Base-by-base conservation (phyloP, 345 rosid species). In the Bruguiera parviflora region DNA sequence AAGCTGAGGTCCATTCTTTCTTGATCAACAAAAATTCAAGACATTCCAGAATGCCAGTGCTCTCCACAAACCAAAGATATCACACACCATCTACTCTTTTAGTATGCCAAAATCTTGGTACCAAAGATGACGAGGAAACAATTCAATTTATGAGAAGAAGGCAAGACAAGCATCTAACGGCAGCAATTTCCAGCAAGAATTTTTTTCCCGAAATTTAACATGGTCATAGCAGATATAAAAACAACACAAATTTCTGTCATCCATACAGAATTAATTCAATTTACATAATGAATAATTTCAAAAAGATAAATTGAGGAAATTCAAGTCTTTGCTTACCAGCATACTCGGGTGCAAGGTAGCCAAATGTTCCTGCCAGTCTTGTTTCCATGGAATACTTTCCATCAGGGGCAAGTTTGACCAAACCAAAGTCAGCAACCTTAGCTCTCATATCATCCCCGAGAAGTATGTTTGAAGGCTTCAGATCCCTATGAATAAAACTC, bases 321-420 rank as follows among this genome's bases (percentile, higher is more conserved):
- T n/a, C 21, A 62, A 65, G 18, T 46, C 61, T 70, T 10, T 1
- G 5, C 89, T 58, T 78, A 91, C 98, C 89, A 53, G 98, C 98
- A 73, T 93, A 93, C 71, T 93, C 98, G 18, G 97, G 98, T 10
- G 98, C 98, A 64, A 93, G 90, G 78, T 93, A 93, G 61, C 98
- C 98, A 64, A 91, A 91, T 20, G 97, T 93, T 67, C 98, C 98
- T 16, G 97, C 98, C 80, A 93, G 78, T 69, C 87, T 81, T 22
- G 98, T 91, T 77, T 89, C 94, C 29, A 89, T 80, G 6, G 98
- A 93, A 80, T 86, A 82, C 63, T 91, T 90, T 29, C 94, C 98
- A 51, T 89, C 98, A 0, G 96, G 93, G 16, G 97, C 93, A 64
- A 85, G 84, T 77, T 91, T 90, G 52, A 93, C 97, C 78, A 93